These are phyloP conservation scores for Syzygium aromaticum DNA, from an alignment of 345 rosid genomes.

Conservation along the genomic window DNA sequence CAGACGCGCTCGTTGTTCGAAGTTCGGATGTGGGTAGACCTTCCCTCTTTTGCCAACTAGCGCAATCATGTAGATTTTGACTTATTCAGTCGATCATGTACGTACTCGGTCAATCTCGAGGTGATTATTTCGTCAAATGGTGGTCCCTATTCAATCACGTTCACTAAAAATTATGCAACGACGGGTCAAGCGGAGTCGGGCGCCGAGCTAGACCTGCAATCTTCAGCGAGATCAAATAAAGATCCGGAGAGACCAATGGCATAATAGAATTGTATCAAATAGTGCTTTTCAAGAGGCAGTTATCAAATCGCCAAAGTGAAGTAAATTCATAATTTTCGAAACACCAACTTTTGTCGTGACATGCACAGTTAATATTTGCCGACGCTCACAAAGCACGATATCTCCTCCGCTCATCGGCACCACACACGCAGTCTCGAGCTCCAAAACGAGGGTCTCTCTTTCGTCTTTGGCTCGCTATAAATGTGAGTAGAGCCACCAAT, in stretches of 20 bases:
- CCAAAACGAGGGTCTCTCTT: neutral
- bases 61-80: neutral
- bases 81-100: neutral
- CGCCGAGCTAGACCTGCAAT: no score
- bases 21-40: neutral
- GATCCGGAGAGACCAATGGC: no score
- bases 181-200: no score
- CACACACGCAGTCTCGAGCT: neutral
- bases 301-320: no score
- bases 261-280: no score
- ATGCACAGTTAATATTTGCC: neutral
- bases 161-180: neutral
- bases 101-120: neutral
- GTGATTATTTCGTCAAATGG: neutral
- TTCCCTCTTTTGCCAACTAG: neutral
- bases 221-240: no score
- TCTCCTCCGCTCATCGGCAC: neutral
- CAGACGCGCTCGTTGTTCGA: neutral
- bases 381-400: neutral
- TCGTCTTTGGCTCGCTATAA: neutral
- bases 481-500: neutral
- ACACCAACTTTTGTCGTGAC: neutral
- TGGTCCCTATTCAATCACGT: neutral
- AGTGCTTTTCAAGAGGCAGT: no score
- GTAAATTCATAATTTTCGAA: neutral